Conservation (phyloP, 225 moss, liverwort and hornwort species). For the Antitrichia curtipendula region DNA sequence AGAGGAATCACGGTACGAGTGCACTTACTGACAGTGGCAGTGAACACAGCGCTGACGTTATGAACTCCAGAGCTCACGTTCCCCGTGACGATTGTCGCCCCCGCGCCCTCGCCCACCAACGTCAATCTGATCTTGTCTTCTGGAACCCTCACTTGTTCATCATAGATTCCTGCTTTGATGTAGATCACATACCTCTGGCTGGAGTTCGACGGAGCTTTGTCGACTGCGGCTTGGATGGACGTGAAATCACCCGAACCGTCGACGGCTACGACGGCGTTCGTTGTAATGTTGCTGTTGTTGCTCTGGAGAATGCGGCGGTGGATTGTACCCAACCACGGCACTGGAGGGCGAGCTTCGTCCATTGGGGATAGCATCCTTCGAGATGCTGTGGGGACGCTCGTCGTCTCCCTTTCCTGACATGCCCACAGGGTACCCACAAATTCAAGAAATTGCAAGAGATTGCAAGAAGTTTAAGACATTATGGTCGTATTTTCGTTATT, state of each 20-base stretch:
- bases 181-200: slow-evolving; percentile 9
- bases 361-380: background rate
- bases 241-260: slow-evolving; percentile 16
- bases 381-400: background rate
- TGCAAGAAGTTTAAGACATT: background rate
- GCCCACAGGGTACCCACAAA: background rate
- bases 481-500: background rate
- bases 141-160: background rate
- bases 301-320: slow-evolving; percentile 14
- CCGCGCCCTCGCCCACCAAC: slow-evolving; percentile 38
- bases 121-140: background rate
- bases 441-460: background rate
- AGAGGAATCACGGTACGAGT: background rate
- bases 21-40: slow-evolving; percentile 59
- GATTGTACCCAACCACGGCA: slow-evolving; percentile 6
- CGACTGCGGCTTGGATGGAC: slow-evolving; percentile 13
- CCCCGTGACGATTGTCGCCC: slow-evolving; percentile 41
- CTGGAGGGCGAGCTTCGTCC: background rate
- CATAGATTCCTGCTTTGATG: slow-evolving; percentile 13
- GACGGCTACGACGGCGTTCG: slow-evolving; percentile 18
- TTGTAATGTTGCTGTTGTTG: background rate
- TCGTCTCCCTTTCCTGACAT: background rate
- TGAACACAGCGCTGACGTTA: slow-evolving; percentile 29
- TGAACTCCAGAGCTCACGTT: slow-evolving; percentile 16
- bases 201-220: slow-evolving; percentile 4